Percentiles rank a stretch among this genome's conserved stretches.
Evolutionary conservation across 805 yeast genomes (phyloP).

Genomic region (Kodamaea fukazawae): DNA sequence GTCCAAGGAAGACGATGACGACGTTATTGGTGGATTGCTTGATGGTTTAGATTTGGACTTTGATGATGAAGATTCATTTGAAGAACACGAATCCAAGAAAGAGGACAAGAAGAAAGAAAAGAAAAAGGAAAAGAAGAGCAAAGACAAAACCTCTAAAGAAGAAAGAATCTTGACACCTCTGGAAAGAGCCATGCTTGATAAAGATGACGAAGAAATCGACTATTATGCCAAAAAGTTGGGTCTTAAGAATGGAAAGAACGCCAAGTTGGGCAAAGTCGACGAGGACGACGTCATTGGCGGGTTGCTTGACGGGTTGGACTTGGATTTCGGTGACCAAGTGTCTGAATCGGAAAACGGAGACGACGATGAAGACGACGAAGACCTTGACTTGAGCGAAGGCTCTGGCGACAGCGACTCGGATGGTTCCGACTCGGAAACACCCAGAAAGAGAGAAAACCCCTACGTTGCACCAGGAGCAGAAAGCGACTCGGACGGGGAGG

Average conservation of each 20-base stretch:
- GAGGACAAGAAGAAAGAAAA: conserved; percentile 10
- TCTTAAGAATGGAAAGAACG: conserved; percentile 50
- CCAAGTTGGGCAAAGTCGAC: conserved; percentile 45
- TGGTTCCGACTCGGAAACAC: conserved; percentile 10
- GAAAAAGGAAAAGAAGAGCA: conserved; percentile 1
- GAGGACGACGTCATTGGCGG: conserved; percentile 82
- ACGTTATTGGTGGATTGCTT: conserved; percentile 74
- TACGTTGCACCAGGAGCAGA: conserved; percentile 56
- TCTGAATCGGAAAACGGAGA: conserved; percentile 13
- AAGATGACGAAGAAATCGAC: conserved; percentile 75
- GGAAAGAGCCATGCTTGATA: conserved; percentile 47
- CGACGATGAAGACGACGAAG: conserved; percentile 25
- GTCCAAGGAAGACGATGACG: conserved; percentile 58
- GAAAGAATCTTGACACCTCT: conserved; percentile 29
- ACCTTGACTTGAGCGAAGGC: conserved; percentile 16
- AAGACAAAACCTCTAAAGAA: too few species aligned
- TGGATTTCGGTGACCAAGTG: conserved; percentile 34
- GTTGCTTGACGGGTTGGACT: conserved; percentile 72
- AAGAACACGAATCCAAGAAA: conserved; percentile 14
- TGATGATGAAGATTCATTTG: conserved; percentile 7
- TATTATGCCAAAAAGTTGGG: conserved; percentile 84
- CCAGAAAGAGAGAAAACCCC: conserved; percentile 61
- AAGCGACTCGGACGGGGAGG: conserved; percentile 11
- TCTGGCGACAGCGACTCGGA: conserved; percentile 13
- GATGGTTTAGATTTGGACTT: conserved; percentile 58